These are phyloP conservation scores for Kodamaea neixiangensis DNA, from an alignment of 805 yeast genomes.

Conservation along the genomic window DNA sequence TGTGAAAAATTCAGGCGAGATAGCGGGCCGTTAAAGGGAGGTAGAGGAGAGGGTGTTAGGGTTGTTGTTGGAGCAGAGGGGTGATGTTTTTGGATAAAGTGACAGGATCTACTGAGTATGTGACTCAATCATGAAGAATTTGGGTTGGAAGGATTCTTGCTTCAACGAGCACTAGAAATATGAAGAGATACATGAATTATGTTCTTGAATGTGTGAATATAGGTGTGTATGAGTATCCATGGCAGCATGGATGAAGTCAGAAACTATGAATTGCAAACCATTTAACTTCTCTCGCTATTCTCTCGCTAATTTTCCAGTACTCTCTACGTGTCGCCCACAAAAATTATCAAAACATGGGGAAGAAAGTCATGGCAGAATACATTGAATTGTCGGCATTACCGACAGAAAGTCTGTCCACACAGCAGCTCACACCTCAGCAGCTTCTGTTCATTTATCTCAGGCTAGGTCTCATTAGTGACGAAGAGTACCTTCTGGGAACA, in stretches of 20 bases:
- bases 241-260: too few relatives aligned
- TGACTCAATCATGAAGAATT: too few relatives aligned
- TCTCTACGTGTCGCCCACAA: background rate
- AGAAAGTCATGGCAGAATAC: conserved; percentile 2
- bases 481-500: conserved; percentile 9
- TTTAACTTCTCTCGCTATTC: background rate
- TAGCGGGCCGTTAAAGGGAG: background rate
- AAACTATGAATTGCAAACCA: too few relatives aligned
- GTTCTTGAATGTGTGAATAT: too few relatives aligned
- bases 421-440: conserved; percentile 4
- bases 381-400: conserved; percentile 6
- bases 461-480: conserved; percentile 14
- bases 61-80: background rate
- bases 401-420: background rate
- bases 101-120: too few relatives aligned
- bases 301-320: background rate
- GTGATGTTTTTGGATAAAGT: too few relatives aligned
- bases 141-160: too few relatives aligned
- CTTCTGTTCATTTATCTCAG: conserved; percentile 9
- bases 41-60: background rate
- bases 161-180: too few relatives aligned
- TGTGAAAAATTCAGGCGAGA: background rate
- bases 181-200: too few relatives aligned
- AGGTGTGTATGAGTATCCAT: too few relatives aligned
- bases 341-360: conserved; percentile 2